Evolutionary conservation across 805 yeast genomes (phyloP), one percentile per base, ranked within the genome.

Genomic region (Trichomonascus vanleenenianus): DNA sequence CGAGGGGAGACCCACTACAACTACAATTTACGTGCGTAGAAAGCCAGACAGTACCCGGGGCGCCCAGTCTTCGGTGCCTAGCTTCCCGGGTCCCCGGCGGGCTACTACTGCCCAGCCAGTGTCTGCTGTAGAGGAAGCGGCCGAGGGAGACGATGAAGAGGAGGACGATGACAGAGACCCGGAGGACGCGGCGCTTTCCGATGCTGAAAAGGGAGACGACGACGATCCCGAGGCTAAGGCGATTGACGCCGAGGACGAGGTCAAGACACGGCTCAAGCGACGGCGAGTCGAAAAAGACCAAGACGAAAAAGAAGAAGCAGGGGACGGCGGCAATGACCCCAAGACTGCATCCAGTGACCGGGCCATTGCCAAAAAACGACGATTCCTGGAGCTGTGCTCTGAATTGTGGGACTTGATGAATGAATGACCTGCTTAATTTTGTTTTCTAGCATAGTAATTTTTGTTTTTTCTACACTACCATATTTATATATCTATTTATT

Each of bases 391-490:
- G 41, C 48, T 63, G 37, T 62, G 67, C 43, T 48, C 55, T 2
- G 60, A 63, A 42, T 44, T 56, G 51, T 63, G 63, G 62, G 65
- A 62, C 39, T 35, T 61, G 27, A 36, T 62, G 34, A 52, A 57
- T 34, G 52, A 47, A 33, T 27, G 32, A 12, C 32, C 9, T 30
- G 32, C 11, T 9, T 9, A 9, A 30, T 30, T 9, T 9, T 30
- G 12, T 30, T 30, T 9, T 30, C 32, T 9, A 30, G 11, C 9
- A 30, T 30, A 9, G 32, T 30, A 9, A 9, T 30, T 30, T 12
- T 30, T 30, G 32, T 30, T 9, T 30, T 12, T 30, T 9, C 12
- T 30, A 30, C 12, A 9, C 12, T 30, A 30, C 12, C 12, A 30
- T 30, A 9, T 30, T 30, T 30, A 30, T 30, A 9, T 30, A 9